Evolutionary conservation across 345 rosid genomes (phyloP).

Genomic region (Erucastrum elatum): DNA sequence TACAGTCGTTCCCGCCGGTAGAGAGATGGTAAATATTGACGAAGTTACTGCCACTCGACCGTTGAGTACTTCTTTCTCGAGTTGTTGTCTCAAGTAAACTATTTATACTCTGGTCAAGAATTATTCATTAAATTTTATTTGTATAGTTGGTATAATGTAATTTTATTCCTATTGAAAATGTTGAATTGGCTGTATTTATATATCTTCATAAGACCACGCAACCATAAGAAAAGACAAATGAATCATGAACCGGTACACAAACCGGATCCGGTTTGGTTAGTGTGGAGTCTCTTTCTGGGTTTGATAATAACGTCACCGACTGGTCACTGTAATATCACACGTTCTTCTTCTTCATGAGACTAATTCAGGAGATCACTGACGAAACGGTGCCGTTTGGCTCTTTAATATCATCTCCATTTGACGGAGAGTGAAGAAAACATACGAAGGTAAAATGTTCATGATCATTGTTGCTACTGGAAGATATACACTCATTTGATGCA

Average conservation of each 20-base stretch:
- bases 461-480: too few species aligned
- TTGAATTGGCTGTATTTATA: neutral
- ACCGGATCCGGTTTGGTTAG: constrained; percentile 12
- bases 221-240: neutral
- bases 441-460: too few species aligned
- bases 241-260: neutral
- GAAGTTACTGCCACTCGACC: constrained; percentile 78
- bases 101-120: neutral
- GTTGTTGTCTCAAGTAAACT: constrained; percentile 49
- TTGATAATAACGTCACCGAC: constrained; percentile 26
- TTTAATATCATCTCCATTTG: neutral
- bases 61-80: constrained; percentile 36
- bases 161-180: neutral
- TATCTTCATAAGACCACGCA: too few species aligned
- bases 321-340: constrained; percentile 19
- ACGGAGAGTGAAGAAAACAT: neutral
- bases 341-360: constrained; percentile 19
- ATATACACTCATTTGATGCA: too few species aligned
- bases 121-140: neutral
- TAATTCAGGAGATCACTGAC: constrained; percentile 8
- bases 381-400: constrained; percentile 17
- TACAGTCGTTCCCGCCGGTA: constrained; percentile 46
- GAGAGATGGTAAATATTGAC: constrained; percentile 49
- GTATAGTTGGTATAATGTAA: neutral
- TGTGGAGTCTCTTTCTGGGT: constrained; percentile 7